Evolutionary conservation across 2,329 filamentous ascomycete species (phyloP), one percentile per base, ranked within the genome.

Genomic region (Apiospora saccharicola): DNA sequence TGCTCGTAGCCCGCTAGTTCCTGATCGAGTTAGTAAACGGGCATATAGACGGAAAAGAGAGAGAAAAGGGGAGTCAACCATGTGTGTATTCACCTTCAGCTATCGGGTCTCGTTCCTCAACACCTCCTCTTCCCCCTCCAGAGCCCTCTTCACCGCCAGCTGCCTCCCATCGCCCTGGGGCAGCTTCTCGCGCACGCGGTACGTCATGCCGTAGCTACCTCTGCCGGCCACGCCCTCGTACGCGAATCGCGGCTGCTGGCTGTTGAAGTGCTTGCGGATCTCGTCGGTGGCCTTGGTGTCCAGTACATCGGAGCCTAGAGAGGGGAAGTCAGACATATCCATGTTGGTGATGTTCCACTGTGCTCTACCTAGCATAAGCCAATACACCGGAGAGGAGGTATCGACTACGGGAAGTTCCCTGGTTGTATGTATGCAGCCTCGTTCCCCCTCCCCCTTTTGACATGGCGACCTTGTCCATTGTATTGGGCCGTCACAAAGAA

Each of bases 61-160:
- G 61, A 14, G 37, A 41, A 34, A 4, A n/a, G 19, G 34, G 61
- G 30, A 4, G 22, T 8, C 1, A 6, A 37, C 5, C 37, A 37
- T 6, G 37, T 37, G 10, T 8, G 3, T 44, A 43, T 19, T 24
- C 43, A 67, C 64, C 10, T 26, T 30, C 5, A 68, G 67, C 41
- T 26, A 68, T 26, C 44, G 41, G 19, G 46, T 30, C 64, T 68
- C 64, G 3, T 46, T 43, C 64, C 64, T 37, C 10, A 68, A 37
- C 37, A 24, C 64, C 7, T 68, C 43, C 37, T 68, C n/a, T 26
- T 43, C 64, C 22, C 22, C 16, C 8, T 68, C 30, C 7, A 44
- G 22, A 10, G 64, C 64, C n/a, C 41, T 24, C 64, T 68, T 68
- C 37, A 46, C 43, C n/a, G 64, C 64, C 10, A 67, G 34, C 64